phyloP scores from a whole-genome alignment of 2,329 filamentous ascomycete species.

The Apiospora kogelbergensis region DNA sequence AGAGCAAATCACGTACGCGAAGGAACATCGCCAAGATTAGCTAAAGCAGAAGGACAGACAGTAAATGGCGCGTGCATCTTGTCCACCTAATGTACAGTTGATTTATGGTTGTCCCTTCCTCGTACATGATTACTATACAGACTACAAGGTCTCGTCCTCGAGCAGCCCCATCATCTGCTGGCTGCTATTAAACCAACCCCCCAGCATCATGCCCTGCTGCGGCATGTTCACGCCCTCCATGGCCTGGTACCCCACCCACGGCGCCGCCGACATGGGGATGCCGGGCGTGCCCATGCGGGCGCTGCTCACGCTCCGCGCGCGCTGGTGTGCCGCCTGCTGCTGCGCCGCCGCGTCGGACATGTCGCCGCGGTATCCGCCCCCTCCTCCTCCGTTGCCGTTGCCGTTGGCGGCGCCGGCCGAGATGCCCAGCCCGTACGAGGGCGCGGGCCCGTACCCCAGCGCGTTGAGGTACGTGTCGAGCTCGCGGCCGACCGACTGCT shows the following conservation, averaged over 20 bases:
- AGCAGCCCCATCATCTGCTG: conserved; percentile 64
- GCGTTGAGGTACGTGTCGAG: conserved; percentile 66
- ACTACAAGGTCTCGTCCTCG: conserved; percentile 52
- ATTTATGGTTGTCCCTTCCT: not conserved
- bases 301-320: not conserved
- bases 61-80: too few relatives aligned
- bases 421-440: not conserved
- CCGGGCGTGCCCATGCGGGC: not conserved
- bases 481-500: conserved; percentile 52
- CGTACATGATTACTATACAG: not conserved
- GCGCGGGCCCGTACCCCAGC: conserved; percentile 56
- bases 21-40: too few relatives aligned
- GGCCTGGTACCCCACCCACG: conserved; percentile 13
- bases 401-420: not conserved
- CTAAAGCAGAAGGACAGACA: too few relatives aligned
- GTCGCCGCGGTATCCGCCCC: not conserved
- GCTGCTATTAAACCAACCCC: conserved; percentile 67
- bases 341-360: not conserved
- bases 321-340: not conserved
- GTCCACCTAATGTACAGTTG: not conserved
- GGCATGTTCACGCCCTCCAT: not conserved
- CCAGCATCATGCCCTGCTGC: conserved; percentile 46
- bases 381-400: not conserved
- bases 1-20: too few relatives aligned
- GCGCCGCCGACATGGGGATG: conserved; percentile 15